Percentiles rank a stretch among this genome's conserved stretches.
phyloP scores from a whole-genome alignment of 176 grass and related monocot genomes.

The Miscanthus lutarioriparius region DNA sequence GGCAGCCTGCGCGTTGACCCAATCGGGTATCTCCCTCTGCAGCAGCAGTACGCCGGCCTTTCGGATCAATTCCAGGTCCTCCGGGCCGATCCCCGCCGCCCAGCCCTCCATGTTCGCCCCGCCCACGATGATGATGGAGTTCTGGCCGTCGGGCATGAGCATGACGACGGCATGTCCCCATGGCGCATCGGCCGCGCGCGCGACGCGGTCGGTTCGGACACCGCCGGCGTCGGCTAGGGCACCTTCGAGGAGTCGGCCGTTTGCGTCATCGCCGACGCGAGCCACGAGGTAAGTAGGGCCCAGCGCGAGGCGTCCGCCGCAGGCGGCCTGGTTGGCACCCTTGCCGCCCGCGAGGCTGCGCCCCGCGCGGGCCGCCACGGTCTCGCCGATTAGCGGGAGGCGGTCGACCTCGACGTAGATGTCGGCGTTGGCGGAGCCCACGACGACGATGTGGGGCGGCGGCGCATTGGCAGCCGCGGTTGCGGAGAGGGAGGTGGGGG shows the following conservation, averaged over 20 bases:
- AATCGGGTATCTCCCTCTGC: slow-evolving; percentile 94
- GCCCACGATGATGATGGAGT: slow-evolving; percentile 97
- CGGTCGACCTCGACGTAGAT: slow-evolving; percentile 96
- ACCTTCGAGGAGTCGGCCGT: slow-evolving; percentile 78
- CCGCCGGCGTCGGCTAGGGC: slow-evolving; percentile 61
- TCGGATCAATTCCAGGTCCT: slow-evolving; percentile 72
- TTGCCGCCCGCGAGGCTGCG: slow-evolving; percentile 66
- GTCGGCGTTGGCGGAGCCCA: slow-evolving; percentile 95
- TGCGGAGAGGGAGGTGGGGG: slow-evolving; percentile 4
- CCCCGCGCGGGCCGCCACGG: slow-evolving; percentile 51
- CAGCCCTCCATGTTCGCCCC: slow-evolving; percentile 95
- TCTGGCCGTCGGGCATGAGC: slow-evolving; percentile 87
- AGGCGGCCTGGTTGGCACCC: slow-evolving; percentile 86
- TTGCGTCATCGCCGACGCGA: slow-evolving; percentile 79
- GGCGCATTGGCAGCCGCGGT: slow-evolving; percentile 16
- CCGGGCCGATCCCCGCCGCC: slow-evolving; percentile 47
- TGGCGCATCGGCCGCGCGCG: slow-evolving; percentile 49
- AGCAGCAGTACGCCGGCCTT: slow-evolving; percentile 69
- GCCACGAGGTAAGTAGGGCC: slow-evolving; percentile 78
- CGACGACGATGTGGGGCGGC: slow-evolving; percentile 68
- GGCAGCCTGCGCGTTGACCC: slow-evolving; percentile 87
- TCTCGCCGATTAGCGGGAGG: slow-evolving; percentile 77
- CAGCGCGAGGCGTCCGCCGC: slow-evolving; percentile 66
- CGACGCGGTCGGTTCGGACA: slow-evolving; percentile 66
- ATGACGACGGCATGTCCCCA: slow-evolving; percentile 94